phyloP scores from a whole-genome alignment of 768 basidiomycete species.

The Lactifluus rugatus region DNA sequence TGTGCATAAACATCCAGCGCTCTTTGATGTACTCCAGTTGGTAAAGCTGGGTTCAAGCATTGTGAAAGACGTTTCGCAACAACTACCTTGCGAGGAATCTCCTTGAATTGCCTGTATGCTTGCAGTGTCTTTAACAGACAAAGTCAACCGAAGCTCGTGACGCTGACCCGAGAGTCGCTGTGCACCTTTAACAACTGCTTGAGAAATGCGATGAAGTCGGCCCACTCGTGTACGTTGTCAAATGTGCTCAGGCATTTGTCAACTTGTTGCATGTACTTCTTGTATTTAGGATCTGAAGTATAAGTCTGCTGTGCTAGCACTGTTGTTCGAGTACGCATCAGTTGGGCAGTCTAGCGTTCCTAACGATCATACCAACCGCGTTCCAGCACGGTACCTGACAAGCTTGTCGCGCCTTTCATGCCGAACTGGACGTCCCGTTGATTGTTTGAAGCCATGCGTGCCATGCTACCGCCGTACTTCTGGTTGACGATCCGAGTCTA shows the following conservation, averaged over 20 bases:
- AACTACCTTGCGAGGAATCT: constrained; percentile 89
- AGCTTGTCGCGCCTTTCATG: constrained; percentile 13
- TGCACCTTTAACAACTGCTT: constrained; percentile 84
- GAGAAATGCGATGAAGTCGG: constrained; percentile 96
- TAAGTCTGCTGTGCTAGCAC: constrained; percentile 46
- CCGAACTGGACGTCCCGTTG: background rate
- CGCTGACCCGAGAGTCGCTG: constrained; percentile 1
- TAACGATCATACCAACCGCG: constrained; percentile 34
- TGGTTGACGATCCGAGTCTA: background rate
- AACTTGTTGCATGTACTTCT: constrained; percentile 86
- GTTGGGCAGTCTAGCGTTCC: background rate
- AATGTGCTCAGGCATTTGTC: constrained; percentile 90
- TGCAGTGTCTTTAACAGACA: constrained; percentile 63
- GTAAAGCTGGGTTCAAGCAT: constrained; percentile 95
- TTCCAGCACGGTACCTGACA: constrained; percentile 35
- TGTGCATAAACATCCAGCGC: constrained; percentile 92
- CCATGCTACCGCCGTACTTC: background rate
- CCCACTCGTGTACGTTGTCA: constrained; percentile 97
- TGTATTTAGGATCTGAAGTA: constrained; percentile 83
- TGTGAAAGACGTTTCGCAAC: constrained; percentile 93
- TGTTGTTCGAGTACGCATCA: constrained; percentile 21
- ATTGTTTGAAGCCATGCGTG: background rate
- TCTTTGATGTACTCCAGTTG: constrained; percentile 93
- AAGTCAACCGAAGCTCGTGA: background rate
- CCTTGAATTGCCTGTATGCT: constrained; percentile 87